Evolutionary conservation across 176 grass and related monocot genomes (phyloP), one percentile per base, ranked within the genome.

Genomic region (Eleusine indica): DNA sequence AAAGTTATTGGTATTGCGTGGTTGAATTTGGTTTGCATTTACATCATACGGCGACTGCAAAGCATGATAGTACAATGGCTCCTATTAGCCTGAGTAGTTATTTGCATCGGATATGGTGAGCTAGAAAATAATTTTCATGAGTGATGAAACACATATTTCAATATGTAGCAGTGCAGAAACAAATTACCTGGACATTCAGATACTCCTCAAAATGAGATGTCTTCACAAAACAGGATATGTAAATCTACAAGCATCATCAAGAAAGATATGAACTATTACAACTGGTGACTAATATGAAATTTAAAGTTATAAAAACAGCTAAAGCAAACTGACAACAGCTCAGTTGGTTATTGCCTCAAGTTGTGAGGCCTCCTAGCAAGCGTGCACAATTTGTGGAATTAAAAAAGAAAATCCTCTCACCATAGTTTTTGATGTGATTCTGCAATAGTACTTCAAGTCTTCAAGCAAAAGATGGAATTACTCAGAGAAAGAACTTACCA

Each of bases 181-280:
- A 71, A 9, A 73, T 72, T 86, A 99, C 96, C 93, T 99, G 92
- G 61, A 99, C 96, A 92, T 91, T 94, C 0, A 99, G 85, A 73
- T 76, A 99, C 81, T 99, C 96, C 79, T 99, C 96, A 76, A 92
- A 89, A 90, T 86, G 96, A 42, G 93, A 92, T 43, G 96, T 99
- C 83, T 96, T 99, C 66, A 99, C 96, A 77, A 99, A 99, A 66
- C 93, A 99, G 73, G 96, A 99, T 78, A 99, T 37, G 8, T 92
- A 89, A 84, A 96, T 89, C 96, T 99, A 85, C 75, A 93, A 68
- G 32, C 69, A 76, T 68, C 54, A 86, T 73, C 51, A 80, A 83
- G 69, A 67, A 74, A 57, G 46, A 77, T 74, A 66, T 80, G 19
- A 83, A 70, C 80, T 71, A 52, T 51, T 71, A 66, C 9, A 16